phyloP scores from a whole-genome alignment of 768 basidiomycete genomes.

The Kwoniella dendrophila region DNA sequence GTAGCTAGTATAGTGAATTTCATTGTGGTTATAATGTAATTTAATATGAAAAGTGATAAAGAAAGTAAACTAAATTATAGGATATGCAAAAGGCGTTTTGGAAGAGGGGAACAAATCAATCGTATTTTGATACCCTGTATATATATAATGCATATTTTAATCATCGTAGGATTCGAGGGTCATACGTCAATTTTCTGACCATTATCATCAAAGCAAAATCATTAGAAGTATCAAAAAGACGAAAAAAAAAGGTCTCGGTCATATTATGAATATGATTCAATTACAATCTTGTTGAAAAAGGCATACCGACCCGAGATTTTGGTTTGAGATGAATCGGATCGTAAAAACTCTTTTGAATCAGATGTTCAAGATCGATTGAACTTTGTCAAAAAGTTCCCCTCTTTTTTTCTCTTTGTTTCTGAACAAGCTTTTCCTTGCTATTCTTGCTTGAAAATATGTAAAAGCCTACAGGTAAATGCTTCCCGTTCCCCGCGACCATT shows the following conservation, averaged over 20 bases:
- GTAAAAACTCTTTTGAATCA: too few relatives aligned
- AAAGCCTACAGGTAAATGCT: too few relatives aligned
- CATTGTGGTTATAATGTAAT: constrained; percentile 2
- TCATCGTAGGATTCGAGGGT: neutral
- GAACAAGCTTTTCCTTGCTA: too few relatives aligned
- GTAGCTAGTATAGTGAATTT: constrained; percentile 8
- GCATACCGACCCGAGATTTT: constrained; percentile 3
- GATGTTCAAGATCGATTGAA: too few relatives aligned
- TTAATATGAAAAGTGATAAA: too few relatives aligned
- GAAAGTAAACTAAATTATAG: neutral
- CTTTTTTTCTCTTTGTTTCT: too few relatives aligned
- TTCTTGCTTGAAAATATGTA: too few relatives aligned
- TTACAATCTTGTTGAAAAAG: neutral
- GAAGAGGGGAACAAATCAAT: too few relatives aligned
- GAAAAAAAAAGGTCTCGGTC: neutral
- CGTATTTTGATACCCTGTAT: neutral
- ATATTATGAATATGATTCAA: neutral
- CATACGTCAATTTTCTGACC: neutral
- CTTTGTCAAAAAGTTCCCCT: too few relatives aligned
- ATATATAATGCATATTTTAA: neutral
- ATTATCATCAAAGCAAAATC: too few relatives aligned
- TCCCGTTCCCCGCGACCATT: too few relatives aligned
- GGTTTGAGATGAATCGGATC: neutral
- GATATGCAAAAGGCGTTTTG: neutral
- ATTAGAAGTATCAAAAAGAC: too few relatives aligned